A percentile compares a stretch with the other conserved stretches of the same genome.
Conservation (phyloP, 2,329 filamentous ascomycete species). For the Periconia sp. region DNA sequence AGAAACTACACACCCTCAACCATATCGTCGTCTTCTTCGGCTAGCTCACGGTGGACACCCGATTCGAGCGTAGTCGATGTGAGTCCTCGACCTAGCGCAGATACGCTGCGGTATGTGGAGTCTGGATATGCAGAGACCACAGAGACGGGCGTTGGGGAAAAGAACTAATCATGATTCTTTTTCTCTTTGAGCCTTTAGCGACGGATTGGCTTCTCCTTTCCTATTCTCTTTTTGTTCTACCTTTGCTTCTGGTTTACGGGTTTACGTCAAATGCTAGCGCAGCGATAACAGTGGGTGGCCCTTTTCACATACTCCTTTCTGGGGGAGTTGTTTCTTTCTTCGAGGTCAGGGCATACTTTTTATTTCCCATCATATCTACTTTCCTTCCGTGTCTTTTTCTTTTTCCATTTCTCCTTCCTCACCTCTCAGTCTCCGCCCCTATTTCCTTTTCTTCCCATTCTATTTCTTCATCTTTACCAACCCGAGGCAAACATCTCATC, state of each 20-base stretch:
- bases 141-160: slow-evolving; percentile 18
- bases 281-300: background rate
- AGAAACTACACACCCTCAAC: slow-evolving; percentile 38
- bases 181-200: background rate
- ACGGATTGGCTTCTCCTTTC: background rate
- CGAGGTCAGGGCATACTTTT: background rate
- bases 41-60: slow-evolving; percentile 38
- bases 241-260: no score
- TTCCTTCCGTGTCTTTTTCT: background rate
- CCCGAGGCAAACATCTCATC: no score
- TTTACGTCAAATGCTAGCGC: background rate
- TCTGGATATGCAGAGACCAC: slow-evolving; percentile 18
- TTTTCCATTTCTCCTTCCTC: background rate
- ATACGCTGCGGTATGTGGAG: slow-evolving; percentile 33
- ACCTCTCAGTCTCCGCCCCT: background rate
- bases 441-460: background rate
- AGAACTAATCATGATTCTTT: slow-evolving; percentile 6
- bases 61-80: slow-evolving; percentile 43
- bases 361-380: no score
- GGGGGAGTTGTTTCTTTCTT: no score
- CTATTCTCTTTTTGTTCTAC: background rate
- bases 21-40: slow-evolving; percentile 7
- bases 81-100: slow-evolving; percentile 40
- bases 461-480: background rate
- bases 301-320: background rate